phyloP scores from a whole-genome alignment of 2,329 filamentous ascomycete species.

The Aspergillus pseudonomiae region DNA sequence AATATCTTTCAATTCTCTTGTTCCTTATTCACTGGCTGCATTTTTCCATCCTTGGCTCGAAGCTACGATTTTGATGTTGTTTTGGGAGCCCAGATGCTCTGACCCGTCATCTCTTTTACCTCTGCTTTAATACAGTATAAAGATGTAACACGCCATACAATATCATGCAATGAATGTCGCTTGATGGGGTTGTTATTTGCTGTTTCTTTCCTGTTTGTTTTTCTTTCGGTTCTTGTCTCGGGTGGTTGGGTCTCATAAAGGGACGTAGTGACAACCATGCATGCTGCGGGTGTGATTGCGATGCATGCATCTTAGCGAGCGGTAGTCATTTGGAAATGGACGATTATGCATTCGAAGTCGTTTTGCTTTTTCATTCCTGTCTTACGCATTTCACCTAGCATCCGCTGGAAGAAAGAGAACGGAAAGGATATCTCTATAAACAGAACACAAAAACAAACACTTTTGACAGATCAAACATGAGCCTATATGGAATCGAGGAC shows the following conservation, averaged over 20 bases:
- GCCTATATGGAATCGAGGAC: neutral
- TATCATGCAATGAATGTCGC: conserved; percentile 25
- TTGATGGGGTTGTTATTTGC: conserved; percentile 8
- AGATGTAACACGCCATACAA: conserved; percentile 31
- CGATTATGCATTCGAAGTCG: neutral
- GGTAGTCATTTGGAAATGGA: conserved; percentile 2
- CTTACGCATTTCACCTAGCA: conserved; percentile 11
- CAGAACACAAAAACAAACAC: conserved; percentile 10
- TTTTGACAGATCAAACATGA: conserved; percentile 5
- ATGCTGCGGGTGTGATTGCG: conserved; percentile 2
- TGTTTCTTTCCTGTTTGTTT: neutral
- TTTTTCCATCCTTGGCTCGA: conserved; percentile 16
- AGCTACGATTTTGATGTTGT: conserved; percentile 25
- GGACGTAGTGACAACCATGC: conserved; percentile 3
- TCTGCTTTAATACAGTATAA: conserved; percentile 27
- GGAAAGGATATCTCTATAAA: conserved; percentile 22
- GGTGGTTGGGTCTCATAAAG: neutral
- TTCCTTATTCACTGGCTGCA: conserved; percentile 24
- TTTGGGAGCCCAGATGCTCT: conserved; percentile 17
- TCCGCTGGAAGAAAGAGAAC: conserved; percentile 18
- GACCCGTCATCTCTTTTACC: conserved; percentile 15
- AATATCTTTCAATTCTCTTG: conserved; percentile 14
- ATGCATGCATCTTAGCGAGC: conserved; percentile 3
- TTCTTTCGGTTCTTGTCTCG: neutral
- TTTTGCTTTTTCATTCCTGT: conserved; percentile 6